Percentiles rank a stretch among this genome's conserved stretches.
Evolutionary conservation across 1,139 yeast genomes (phyloP).

Genomic region (Suhomyces maxii): DNA sequence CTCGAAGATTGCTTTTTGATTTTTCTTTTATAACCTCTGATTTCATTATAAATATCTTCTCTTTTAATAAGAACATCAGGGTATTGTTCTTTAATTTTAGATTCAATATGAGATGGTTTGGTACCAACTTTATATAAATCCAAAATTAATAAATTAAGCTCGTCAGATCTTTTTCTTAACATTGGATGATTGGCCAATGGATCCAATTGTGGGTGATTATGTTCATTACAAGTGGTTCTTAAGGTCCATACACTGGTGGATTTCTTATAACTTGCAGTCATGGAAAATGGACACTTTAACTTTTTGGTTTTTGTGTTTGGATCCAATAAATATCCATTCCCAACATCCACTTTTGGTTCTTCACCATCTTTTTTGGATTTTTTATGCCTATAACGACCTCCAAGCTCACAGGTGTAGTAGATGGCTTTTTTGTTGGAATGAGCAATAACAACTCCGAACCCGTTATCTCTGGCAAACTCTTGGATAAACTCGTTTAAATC

Average conservation of each 20-base stretch:
- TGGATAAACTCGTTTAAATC: constrained; percentile 55
- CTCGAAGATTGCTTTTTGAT: constrained; percentile 40
- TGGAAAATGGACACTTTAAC: constrained; percentile 56
- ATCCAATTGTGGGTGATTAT: constrained; percentile 59
- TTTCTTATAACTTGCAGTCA: constrained; percentile 57
- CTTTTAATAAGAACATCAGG: constrained; percentile 57
- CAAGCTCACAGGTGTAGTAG: constrained; percentile 61
- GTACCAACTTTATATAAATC: constrained; percentile 57
- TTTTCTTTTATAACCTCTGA: constrained; percentile 57
- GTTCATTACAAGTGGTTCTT: constrained; percentile 56
- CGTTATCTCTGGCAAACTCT: constrained; percentile 59
- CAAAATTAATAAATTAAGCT: constrained; percentile 52
- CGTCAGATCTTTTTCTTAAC: constrained; percentile 55
- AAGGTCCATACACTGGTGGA: constrained; percentile 53
- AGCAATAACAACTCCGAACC: constrained; percentile 61
- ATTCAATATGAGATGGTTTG: constrained; percentile 58
- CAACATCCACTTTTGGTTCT: constrained; percentile 28
- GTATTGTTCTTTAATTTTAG: constrained; percentile 52
- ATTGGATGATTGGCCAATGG: constrained; percentile 58
- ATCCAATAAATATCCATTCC: constrained; percentile 41
- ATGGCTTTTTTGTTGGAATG: constrained; percentile 61
- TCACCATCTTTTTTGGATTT: constrained; percentile 38
- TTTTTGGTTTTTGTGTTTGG: constrained; percentile 52
- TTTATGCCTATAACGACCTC: constrained; percentile 58
- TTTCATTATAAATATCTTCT: constrained; percentile 60